Percentiles rank a stretch among this genome's conserved stretches.
Evolutionary conservation across 805 yeast species (phyloP).

Genomic region (Candida maesae): DNA sequence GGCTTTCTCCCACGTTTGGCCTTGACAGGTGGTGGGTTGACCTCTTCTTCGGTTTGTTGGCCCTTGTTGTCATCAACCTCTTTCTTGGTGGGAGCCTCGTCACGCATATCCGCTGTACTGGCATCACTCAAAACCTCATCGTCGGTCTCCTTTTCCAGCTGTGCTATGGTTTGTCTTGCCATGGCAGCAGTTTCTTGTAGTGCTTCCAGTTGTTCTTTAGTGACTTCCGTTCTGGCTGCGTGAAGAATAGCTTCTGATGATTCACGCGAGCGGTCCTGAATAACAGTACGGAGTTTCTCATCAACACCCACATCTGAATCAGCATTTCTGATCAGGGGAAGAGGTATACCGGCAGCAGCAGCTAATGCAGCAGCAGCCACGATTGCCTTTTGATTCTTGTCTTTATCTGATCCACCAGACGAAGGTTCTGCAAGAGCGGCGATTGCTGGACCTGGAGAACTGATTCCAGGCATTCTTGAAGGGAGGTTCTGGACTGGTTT

Average conservation of each 20-base stretch:
- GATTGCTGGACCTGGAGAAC: conserved; percentile 47
- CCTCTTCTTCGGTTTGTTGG: no score
- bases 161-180: conserved; percentile 7
- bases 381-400: conserved; percentile 42
- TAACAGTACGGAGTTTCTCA: conserved; percentile 11
- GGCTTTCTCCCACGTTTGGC: conserved; percentile 6
- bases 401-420: conserved; percentile 18
- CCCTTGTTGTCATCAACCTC: no score
- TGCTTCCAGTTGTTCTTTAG: conserved; percentile 8
- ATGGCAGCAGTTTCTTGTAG: conserved; percentile 7
- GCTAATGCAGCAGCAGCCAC: conserved; percentile 84
- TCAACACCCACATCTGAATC: conserved; percentile 10
- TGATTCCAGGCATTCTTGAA: conserved; percentile 22
- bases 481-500: conserved; percentile 5
- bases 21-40: no score
- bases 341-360: conserved; percentile 74
- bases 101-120: conserved; percentile 9
- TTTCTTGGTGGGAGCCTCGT: no score
- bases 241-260: background rate
- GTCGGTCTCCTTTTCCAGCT: background rate
- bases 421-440: conserved; percentile 32
- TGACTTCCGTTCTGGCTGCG: conserved; percentile 6
- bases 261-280: background rate
- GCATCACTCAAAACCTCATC: conserved; percentile 9
- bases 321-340: conserved; percentile 40